Evolutionary conservation across 768 basidiomycete species (phyloP).

Genomic region (Vararia minispora): DNA sequence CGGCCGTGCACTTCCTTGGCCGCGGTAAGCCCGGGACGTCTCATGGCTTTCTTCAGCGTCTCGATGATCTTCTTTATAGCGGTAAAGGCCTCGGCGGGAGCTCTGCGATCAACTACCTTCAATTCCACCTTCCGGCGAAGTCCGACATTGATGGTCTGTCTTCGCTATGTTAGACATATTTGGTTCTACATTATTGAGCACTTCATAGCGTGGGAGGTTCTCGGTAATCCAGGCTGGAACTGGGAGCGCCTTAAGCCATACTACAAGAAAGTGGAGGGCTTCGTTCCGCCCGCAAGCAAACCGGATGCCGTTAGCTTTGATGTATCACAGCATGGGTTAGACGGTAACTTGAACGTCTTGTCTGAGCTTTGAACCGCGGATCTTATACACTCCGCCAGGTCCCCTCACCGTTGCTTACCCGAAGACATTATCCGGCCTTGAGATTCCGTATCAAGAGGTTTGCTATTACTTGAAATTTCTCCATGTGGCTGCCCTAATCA

Average conservation of each 20-base stretch:
- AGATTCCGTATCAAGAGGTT: constrained; percentile 5
- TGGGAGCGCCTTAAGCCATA: constrained; percentile 13
- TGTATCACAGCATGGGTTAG: constrained; percentile 4
- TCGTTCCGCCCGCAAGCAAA: background rate
- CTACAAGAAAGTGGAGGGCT: constrained; percentile 11
- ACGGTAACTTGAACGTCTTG: too few species aligned
- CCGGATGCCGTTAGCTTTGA: constrained; percentile 4
- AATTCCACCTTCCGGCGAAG: constrained; percentile 5
- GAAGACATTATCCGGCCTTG: background rate
- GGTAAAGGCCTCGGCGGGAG: constrained; percentile 19
- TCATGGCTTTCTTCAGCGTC: background rate
- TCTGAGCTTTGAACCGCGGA: too few species aligned
- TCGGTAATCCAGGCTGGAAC: constrained; percentile 18
- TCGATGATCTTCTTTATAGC: constrained; percentile 6
- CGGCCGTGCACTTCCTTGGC: background rate
- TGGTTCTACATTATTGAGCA: background rate
- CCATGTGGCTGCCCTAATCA: too few species aligned
- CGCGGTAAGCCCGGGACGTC: constrained; percentile 1
- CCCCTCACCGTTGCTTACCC: constrained; percentile 7
- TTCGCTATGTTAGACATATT: background rate
- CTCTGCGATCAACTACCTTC: constrained; percentile 13
- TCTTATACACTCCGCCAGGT: too few species aligned
- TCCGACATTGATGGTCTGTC: constrained; percentile 12
- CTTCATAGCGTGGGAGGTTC: constrained; percentile 11
- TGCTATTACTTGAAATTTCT: too few species aligned